Percentiles rank a stretch among this genome's conserved stretches.
Conservation (phyloP, 805 yeast species). For the Suhomyces sp. region DNA sequence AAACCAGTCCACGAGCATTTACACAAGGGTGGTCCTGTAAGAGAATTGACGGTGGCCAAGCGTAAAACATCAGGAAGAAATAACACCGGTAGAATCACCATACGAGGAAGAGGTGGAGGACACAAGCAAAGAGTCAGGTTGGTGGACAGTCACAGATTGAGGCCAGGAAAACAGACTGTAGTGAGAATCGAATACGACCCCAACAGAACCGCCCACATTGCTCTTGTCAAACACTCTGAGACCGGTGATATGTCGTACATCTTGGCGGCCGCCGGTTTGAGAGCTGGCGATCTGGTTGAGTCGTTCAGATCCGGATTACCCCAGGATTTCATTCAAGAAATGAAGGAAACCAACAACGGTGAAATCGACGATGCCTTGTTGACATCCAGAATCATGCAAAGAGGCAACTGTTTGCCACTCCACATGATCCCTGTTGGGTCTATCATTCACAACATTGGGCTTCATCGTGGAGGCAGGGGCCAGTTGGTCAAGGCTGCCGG, state of each 20-base stretch:
- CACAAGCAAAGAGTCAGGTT: constrained; percentile 83
- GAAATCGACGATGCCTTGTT: constrained; percentile 87
- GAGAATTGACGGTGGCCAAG: constrained; percentile 69
- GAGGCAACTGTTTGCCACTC: constrained; percentile 93
- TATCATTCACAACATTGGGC: constrained; percentile 82
- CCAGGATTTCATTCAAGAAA: constrained; percentile 62
- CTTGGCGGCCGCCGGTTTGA: constrained; percentile 85
- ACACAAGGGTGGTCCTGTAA: constrained; percentile 80
- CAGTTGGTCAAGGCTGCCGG: constrained; percentile 94
- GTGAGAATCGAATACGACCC: constrained; percentile 94
- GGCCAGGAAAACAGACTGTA: constrained; percentile 73
- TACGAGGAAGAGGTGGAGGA: constrained; percentile 97
- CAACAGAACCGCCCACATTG: constrained; percentile 89
- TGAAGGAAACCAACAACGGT: constrained; percentile 66
- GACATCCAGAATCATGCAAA: constrained; percentile 80
- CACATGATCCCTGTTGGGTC: constrained; percentile 94
- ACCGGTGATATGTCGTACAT: constrained; percentile 72
- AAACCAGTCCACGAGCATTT: constrained; percentile 84
- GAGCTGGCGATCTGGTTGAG: constrained; percentile 90
- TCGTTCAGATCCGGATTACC: constrained; percentile 90
- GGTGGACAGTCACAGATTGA: constrained; percentile 69
- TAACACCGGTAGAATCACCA: constrained; percentile 80
- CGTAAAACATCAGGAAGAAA: constrained; percentile 85
- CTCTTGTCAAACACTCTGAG: constrained; percentile 64
- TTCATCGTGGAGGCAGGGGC: constrained; percentile 68